A percentile compares a stretch with the other conserved stretches of the same genome.
These are phyloP conservation scores for Hyphopichia homilentoma DNA, from an alignment of 805 yeast species.

Conservation along the genomic window DNA sequence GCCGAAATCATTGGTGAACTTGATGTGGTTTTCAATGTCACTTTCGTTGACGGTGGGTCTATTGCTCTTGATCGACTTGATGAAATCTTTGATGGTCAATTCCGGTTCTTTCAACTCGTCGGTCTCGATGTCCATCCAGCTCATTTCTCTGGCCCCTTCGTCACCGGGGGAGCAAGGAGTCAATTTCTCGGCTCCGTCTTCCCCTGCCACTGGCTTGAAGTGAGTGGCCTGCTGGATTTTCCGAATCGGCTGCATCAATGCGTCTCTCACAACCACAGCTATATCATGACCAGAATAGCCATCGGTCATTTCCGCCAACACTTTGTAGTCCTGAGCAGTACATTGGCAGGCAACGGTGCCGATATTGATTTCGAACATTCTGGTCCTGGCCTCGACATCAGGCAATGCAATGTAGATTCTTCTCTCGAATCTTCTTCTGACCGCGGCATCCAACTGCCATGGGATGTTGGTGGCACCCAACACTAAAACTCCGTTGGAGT, in stretches of 20 bases:
- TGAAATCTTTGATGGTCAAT: slow-evolving; percentile 84
- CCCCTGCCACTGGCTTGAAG: slow-evolving; percentile 60
- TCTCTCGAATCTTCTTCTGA: slow-evolving; percentile 92
- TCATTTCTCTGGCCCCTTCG: slow-evolving; percentile 76
- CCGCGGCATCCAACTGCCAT: slow-evolving; percentile 98
- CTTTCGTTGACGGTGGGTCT: slow-evolving; percentile 91
- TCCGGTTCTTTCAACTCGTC: slow-evolving; percentile 90
- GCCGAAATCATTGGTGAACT: slow-evolving; percentile 93
- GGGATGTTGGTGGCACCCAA: slow-evolving; percentile 98
- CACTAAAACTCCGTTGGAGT: slow-evolving; percentile 86
- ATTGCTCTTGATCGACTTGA: slow-evolving; percentile 85
- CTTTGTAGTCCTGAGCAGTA: slow-evolving; percentile 65
- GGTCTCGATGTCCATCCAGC: slow-evolving; percentile 88
- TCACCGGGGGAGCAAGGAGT: slow-evolving; percentile 99
- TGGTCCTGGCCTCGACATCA: slow-evolving; percentile 85
- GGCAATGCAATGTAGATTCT: slow-evolving; percentile 95
- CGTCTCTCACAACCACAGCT: slow-evolving; percentile 95
- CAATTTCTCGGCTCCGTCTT: slow-evolving; percentile 43
- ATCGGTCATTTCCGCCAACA: slow-evolving; percentile 88
- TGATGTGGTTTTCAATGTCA: slow-evolving; percentile 78
- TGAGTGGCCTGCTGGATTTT: slow-evolving; percentile 96
- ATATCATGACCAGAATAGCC: slow-evolving; percentile 98
- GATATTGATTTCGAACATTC: slow-evolving; percentile 91
- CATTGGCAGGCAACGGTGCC: slow-evolving; percentile 86
- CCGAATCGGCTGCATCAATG: slow-evolving; percentile 95